Base-by-base conservation (phyloP, 1,139 yeast genomes). In the Yamadazyma mexicana region DNA sequence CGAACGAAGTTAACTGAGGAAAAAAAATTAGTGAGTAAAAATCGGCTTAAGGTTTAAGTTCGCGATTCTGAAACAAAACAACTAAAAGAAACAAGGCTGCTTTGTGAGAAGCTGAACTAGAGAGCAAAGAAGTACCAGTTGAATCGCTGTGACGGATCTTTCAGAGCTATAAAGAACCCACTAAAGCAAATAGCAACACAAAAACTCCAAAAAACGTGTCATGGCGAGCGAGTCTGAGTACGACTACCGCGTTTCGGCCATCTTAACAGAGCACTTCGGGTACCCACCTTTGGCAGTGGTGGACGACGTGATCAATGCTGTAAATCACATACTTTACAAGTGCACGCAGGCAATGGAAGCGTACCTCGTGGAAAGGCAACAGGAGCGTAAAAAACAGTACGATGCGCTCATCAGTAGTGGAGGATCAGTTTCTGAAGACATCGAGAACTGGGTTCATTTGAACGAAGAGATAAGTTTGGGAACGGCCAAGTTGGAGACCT, bases 241-340 rank as follows among this genome's bases (percentile, higher is more conserved):
- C 20, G 44, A 41, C 27, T 34, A 44, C 29, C 35, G 47, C 18
- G 35, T 41, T 2, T 28, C 41, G 9, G 31, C 47, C 3, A 40
- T 51, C 6, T 67, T 91, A 40, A 87, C 96, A 0, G 97, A 89
- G 58, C 96, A 88, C 56, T 66, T 91, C 34, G 96, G 88, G 24
- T 87, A 79, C 55, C 87, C 95, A 7, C 96, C 97, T 0, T 74
- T 89, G n/a, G 80, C 92, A 1, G 66, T 89, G 18, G 77, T 91
- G 6, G 97, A 91, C 55, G 96, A 89, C 55, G 83, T 91, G 15
- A 87, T 91, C 53, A 89, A 89, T 60, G 87, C 91, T 1, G 95
- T 87, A 18, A 89, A 91, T 54, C 89, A 82, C 42, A 79, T 88
- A 27, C 76, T 89, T 77, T 87, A 87, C 62, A 83, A 84, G 51